A percentile compares a stretch with the other conserved stretches of the same genome.
Conservation (phyloP, 176 grass and related monocot genomes). For the Oryza officinalis region DNA sequence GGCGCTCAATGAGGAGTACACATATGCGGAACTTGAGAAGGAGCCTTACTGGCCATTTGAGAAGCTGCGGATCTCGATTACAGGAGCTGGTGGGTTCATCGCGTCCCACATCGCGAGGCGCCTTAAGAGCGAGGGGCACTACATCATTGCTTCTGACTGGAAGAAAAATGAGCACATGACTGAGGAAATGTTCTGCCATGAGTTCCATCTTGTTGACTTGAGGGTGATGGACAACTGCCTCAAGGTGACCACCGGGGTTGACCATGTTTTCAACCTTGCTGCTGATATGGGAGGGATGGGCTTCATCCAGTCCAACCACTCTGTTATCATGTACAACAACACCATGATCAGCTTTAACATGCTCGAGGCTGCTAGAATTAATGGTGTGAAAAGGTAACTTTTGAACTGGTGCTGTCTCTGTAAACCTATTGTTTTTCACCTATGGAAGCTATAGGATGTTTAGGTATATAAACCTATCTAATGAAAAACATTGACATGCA, state of each 20-base stretch:
- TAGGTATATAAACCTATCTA: neutral
- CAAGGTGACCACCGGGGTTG: slow-evolving; percentile 45
- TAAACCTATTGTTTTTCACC: neutral
- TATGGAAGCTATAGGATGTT: slow-evolving; percentile 15
- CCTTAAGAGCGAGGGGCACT: slow-evolving; percentile 71
- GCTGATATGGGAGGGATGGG: slow-evolving; percentile 69
- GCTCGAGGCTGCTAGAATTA: slow-evolving; percentile 54
- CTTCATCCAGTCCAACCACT: slow-evolving; percentile 60
- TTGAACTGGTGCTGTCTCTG: neutral
- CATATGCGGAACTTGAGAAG: slow-evolving; percentile 53
- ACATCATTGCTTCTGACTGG: slow-evolving; percentile 81
- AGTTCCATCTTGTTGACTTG: slow-evolving; percentile 72
- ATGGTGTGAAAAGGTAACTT: slow-evolving; percentile 47
- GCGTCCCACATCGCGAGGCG: slow-evolving; percentile 70
- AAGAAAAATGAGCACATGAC: slow-evolving; percentile 87
- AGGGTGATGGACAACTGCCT: slow-evolving; percentile 67
- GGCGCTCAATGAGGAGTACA: slow-evolving; percentile 76
- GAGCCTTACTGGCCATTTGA: slow-evolving; percentile 71
- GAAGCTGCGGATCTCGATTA: slow-evolving; percentile 78
- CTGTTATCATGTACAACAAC: slow-evolving; percentile 60
- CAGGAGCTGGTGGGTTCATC: slow-evolving; percentile 77
- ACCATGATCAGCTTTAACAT: slow-evolving; percentile 64
- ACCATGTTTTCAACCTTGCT: slow-evolving; percentile 62
- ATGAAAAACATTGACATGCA: neutral
- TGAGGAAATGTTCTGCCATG: slow-evolving; percentile 84